Base-by-base conservation (phyloP, 176 grass and related monocot genomes). In the Hordeum marinum region DNA sequence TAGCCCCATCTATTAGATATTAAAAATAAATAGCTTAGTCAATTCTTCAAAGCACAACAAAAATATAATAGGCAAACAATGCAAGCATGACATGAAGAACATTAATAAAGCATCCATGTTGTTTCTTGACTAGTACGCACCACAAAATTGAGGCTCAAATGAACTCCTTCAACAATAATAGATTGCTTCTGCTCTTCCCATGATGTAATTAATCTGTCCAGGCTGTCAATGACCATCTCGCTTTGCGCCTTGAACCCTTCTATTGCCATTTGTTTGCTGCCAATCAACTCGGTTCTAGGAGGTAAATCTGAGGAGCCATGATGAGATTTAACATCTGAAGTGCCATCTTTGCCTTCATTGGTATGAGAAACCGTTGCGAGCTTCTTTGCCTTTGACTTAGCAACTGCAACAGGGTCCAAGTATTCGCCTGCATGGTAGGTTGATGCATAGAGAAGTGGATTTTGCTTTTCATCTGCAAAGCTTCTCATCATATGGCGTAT, bases 61-160 rank as follows among this genome's bases (percentile, higher is more conserved):
- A 78, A 77, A 80, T 55, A 43, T 76, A 85, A 67, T 42, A 79
- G 82, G 25, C 71, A 20, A 24, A 26, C 26, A 75, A 68, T 60
- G 43, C 10, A 89, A 15, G 46, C 17, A 54, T 54, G 15, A 54
- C 6, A 55, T 55, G 50, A 55, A 75, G 58, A 15, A 81, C 23
- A 66, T 27, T 45, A 31, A 64, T 69, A 41, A 69, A 75, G 81
- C 11, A 71, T 15, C 17, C 18, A 37, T 43, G 43, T 46, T 71
- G n/a, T 43, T 61, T 87, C 11, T 43, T 73, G 9, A 74, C 68
- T 63, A 88, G 17, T 32, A 86, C 91, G 2, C 29, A 98, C 96
- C 93, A 98, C 93, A 82, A 98, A 95, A 85, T 98, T 98, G 59
- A 98, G 93, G 75, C 96, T 98, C 81, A 98, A 76, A 90, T 98